Base-by-base conservation (phyloP, 192 early-diverging fungal genomes). In the Geranomyces michiganensis region DNA sequence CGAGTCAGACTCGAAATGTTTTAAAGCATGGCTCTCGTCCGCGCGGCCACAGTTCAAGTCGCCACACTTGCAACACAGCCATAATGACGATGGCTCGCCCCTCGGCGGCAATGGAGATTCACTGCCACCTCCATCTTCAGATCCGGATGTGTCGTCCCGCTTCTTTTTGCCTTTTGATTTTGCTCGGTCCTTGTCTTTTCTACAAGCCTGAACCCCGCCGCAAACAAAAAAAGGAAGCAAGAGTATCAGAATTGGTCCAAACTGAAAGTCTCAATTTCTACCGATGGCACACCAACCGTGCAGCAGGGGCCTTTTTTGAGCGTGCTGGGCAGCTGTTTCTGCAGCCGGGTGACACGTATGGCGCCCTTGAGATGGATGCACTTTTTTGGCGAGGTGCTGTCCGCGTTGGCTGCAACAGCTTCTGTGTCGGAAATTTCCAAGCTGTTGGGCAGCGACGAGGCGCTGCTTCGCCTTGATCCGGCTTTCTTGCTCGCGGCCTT, bases 21-120 rank as follows among this genome's bases (percentile, higher is more conserved):
- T 21, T 1, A 69, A 12, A 13, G 74, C 82, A 59, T 83, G 82
- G 14, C 58, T 46, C n/a, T 30, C n/a, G 53, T 78, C 78, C 51
- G 62, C 33, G 21, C 79, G 60, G 30, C 82, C 79, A 55, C 82
- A 83, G 45, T 67, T 63, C 4, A 68, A 31, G 2, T 29, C 46
- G 10, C 68, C 81, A 69, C 81, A 82, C 27, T 56, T 55, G 6
- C 79, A 66, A 71, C 81, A 82, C 9, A 79, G 47, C 81, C 81
- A 82, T 13, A 79, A 71, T 30, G 70, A 33, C 5, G 75, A 58
- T 22, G 70, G 46, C 6, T 64, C 49, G 6, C n/a, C 27, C 17
- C 10, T 53, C 49, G 47, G 6, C n/a, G 65, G 15, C 1, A 41
- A 24, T 62, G 12, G 32, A 32, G 6, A 13, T 1, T 64, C 33